Base-by-base conservation (phyloP, 108 stramenopile genomes). In the Conticribra weissflogii region DNA sequence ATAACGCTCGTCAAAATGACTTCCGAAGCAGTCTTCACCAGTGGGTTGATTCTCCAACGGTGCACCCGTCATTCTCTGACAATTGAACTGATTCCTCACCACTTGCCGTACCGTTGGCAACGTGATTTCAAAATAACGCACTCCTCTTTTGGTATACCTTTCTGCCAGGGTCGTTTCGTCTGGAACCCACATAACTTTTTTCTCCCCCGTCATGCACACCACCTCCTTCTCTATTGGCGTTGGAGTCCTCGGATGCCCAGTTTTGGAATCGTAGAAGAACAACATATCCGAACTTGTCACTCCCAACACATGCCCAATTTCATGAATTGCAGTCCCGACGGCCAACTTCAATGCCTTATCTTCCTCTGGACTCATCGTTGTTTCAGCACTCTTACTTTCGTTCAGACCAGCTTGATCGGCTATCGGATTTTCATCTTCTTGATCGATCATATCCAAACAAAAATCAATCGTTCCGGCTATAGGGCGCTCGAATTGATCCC, bases 401-500 rank as follows among this genome's bases (percentile, higher is more conserved):
- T 29, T 12, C 5, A 12, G 8, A 41, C 8, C 36, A 5, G 36
- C 36, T 41, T 41, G 36, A 9, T 41, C 53, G 18, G 14, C 15
- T 59, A 34, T 18, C 29, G 21, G 33, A 23, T 18, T 4, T 23
- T 30, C 25, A 25, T 44, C 19, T 9, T 48, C 17, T 16, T 8
- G 16, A n/a, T 52, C 16, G 2, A 61, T 19, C 23, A 62, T 32
- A 17, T 70, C 25, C 54, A 72, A 51, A 61, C 71, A 79, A 44
- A 71, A 64, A 61, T 79, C 71, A 7, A 71, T 64, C 19, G 67
- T 59, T 45, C 78, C 78, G 21, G 65, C 58, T 3, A 66, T 56
- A 0, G 78, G 78, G 22, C 78, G 53, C 48, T 79, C 78, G 30
- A 33, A 32, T 52, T 65, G 50, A 45, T 79, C 78, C 15, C 65